Evolutionary conservation across 805 yeast genomes (phyloP).

Genomic region (Jamesozyma hellenica): DNA sequence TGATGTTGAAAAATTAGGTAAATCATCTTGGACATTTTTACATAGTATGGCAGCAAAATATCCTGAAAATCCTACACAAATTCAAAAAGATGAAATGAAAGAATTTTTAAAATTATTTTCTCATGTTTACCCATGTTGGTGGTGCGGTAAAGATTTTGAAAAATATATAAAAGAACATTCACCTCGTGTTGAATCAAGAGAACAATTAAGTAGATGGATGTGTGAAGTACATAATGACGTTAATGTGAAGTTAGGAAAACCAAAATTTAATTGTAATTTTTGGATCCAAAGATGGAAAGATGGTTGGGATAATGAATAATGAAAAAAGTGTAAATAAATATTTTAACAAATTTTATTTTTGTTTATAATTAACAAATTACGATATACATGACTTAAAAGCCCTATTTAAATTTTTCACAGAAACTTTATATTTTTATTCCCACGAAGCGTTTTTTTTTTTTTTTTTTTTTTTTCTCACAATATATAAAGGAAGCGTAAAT

Average conservation of each 20-base stretch:
- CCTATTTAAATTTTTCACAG: neutral
- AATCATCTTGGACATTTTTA: constrained; percentile 83
- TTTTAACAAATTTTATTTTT: too few relatives aligned
- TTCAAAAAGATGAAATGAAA: constrained; percentile 61
- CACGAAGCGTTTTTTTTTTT: too few relatives aligned
- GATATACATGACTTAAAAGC: neutral
- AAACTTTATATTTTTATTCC: neutral
- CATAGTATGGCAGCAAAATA: constrained; percentile 87
- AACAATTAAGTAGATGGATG: constrained; percentile 80
- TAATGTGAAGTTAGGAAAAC: constrained; percentile 76
- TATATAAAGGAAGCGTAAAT: too few relatives aligned
- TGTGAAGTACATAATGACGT: constrained; percentile 95
- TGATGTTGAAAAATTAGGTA: constrained; percentile 72
- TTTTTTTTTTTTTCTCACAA: too few relatives aligned
- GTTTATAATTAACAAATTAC: too few relatives aligned
- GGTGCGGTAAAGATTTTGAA: constrained; percentile 81
- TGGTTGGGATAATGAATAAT: constrained; percentile 56
- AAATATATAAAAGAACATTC: constrained; percentile 44
- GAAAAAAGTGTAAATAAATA: too few relatives aligned
- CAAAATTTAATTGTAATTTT: constrained; percentile 71
- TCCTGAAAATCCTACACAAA: constrained; percentile 55
- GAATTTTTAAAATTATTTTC: constrained; percentile 65
- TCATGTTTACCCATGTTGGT: constrained; percentile 85
- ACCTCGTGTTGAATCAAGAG: constrained; percentile 58
- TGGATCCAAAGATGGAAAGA: constrained; percentile 95